A percentile compares a stretch with the other conserved stretches of the same genome.
phyloP scores from a whole-genome alignment of 2,329 filamentous ascomycete genomes.

The Coleophoma crateriformis region DNA sequence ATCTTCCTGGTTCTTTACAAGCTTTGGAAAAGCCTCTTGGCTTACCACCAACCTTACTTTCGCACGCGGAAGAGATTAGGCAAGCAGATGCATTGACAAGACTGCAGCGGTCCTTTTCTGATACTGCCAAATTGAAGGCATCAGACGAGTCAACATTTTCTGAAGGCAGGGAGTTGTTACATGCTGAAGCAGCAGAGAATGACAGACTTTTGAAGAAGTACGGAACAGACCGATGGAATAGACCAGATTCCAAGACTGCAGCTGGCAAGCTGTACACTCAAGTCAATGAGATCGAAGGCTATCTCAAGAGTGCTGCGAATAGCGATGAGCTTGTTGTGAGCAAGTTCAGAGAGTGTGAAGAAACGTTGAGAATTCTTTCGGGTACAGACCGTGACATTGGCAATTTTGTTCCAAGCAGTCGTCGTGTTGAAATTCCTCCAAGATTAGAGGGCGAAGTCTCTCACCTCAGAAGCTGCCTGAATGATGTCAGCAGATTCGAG shows the following conservation, averaged over 20 bases:
- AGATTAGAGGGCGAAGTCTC: conserved; percentile 75
- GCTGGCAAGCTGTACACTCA: conserved; percentile 34
- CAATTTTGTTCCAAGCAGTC: conserved; percentile 83
- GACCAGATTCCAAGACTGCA: conserved; percentile 64
- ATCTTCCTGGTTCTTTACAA: conserved; percentile 87
- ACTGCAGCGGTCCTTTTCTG: conserved; percentile 73
- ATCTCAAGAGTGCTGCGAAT: conserved; percentile 67
- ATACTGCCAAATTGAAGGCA: conserved; percentile 83
- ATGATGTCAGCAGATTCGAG: conserved; percentile 80
- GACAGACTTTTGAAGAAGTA: conserved; percentile 68
- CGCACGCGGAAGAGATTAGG: conserved; percentile 89
- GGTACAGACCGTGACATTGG: conserved; percentile 77
- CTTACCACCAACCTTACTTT: conserved; percentile 74
- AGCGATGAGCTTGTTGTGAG: conserved; percentile 60
- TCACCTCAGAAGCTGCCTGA: conserved; percentile 71
- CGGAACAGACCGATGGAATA: conserved; percentile 80
- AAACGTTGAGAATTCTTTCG: conserved; percentile 68
- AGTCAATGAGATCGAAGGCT: conserved; percentile 71
- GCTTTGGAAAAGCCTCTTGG: conserved; percentile 93
- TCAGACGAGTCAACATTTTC: conserved; percentile 74
- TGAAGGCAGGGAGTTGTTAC: conserved; percentile 74
- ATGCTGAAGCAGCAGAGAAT: conserved; percentile 80
- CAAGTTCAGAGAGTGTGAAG: conserved; percentile 73
- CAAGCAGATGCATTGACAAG: conserved; percentile 82
- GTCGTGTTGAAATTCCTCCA: conserved; percentile 72